Base-by-base conservation (phyloP, 352 stramenopile genomes). In the Thalassiosira mediterranea region DNA sequence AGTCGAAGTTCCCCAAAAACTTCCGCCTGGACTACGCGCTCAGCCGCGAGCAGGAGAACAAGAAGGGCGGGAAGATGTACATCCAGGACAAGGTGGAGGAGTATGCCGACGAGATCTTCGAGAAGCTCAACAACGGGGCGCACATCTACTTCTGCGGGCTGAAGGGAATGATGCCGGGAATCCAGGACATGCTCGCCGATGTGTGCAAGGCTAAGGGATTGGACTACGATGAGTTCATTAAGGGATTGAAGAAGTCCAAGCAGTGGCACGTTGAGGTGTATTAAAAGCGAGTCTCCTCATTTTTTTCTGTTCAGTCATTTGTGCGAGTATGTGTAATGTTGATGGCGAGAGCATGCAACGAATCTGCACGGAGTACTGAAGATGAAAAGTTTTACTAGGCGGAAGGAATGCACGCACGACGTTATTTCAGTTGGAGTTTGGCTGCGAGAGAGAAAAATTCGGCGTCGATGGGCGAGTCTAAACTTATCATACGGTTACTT, bases 141-240 rank as follows among this genome's bases (percentile, higher is more conserved):
- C 89, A 95, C 83, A 95, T 96, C 56, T 96, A 96, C 87, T 96
- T 96, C 73, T 96, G 91, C 72, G 91, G 91, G 38, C 77, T 96
- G 49, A 96, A 96, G 88, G 91, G 91, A 72, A 96, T 96, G 92
- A 96, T 96, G 92, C 92, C 92, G 58, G 90, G 90, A 54, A 96
- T 96, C 64, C 83, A 93, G 38, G 80, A 91, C 42, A 96, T 95
- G 88, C 79, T 96, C 37, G 83, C 94, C 71, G 64, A 46, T 26
- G 90, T 96, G 32, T 87, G 84, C 13, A 61, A 78, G 29, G 77
- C 79, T 47, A 95, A 95, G 79, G 86, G 88, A 44, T 51, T 95
- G n/a, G 79, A 88, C 38, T 96, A 91, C 57, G 84, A 91, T 34
- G 86, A 90, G 25, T 92, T 42, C 34, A 42, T 42, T 13, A 42